A percentile compares a stretch with the other conserved stretches of the same genome.
These are phyloP conservation scores for Trichoderma hamatum DNA, from an alignment of 2,329 filamentous ascomycete genomes.

Conservation along the genomic window DNA sequence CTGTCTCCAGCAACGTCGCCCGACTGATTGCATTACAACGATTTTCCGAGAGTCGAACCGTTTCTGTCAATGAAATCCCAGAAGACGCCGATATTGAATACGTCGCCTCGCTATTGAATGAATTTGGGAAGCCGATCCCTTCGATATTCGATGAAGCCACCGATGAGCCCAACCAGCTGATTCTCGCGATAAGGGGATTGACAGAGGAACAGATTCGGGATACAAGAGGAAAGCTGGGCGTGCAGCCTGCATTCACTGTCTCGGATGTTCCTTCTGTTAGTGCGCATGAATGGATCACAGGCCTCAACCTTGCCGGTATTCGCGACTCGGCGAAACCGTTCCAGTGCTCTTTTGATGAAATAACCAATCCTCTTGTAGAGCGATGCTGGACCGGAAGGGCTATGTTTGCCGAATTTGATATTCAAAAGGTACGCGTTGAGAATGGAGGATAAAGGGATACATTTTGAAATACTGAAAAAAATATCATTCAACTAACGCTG, in stretches of 20 bases:
- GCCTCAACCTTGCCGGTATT: conserved; percentile 46
- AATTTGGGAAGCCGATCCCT: conserved; percentile 57
- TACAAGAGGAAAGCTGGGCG: conserved; percentile 44
- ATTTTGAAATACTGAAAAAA: background rate
- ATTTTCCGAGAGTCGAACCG: conserved; percentile 52
- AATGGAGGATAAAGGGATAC: background rate
- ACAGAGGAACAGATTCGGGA: conserved; percentile 50
- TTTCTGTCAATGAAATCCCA: conserved; percentile 52
- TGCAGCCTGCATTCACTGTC: conserved; percentile 53
- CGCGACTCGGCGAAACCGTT: conserved; percentile 42
- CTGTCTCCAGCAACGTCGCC: conserved; percentile 57
- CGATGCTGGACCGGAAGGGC: conserved; percentile 51
- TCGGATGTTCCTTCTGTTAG: conserved; percentile 48
- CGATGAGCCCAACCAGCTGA: conserved; percentile 54
- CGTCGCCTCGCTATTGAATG: conserved; percentile 60
- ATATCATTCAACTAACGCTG: background rate
- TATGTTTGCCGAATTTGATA: conserved; percentile 49
- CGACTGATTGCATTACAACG: conserved; percentile 63
- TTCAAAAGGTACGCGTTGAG: conserved; percentile 44
- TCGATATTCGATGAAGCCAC: conserved; percentile 52
- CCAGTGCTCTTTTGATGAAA: conserved; percentile 44
- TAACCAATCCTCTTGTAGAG: conserved; percentile 48
- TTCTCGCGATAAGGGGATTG: conserved; percentile 63
- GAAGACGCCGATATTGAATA: conserved; percentile 47
- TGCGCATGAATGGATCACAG: conserved; percentile 48